Evolutionary conservation across 768 basidiomycete species (phyloP).

Genomic region (Rhizopogon salebrosus): DNA sequence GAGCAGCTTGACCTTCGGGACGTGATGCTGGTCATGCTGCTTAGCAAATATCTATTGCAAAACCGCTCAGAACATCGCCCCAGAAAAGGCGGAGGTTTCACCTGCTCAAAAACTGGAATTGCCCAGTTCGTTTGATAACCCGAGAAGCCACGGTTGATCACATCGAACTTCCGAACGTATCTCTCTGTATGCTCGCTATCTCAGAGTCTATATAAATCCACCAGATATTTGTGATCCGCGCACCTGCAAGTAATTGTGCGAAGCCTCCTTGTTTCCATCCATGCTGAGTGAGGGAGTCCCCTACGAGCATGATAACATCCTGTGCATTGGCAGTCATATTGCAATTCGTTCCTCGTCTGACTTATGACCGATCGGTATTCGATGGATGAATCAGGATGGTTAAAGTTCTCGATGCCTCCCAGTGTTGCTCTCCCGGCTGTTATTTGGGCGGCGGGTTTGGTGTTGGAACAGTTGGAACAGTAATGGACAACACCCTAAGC

Average conservation of each 20-base stretch:
- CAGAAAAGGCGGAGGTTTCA: slow-evolving; percentile 14
- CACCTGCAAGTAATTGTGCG: slow-evolving; percentile 54
- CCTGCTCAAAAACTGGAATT: slow-evolving; percentile 74
- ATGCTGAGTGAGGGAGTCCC: slow-evolving; percentile 77
- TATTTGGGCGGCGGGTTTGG: background rate
- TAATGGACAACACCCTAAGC: slow-evolving; percentile 3
- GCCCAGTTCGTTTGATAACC: slow-evolving; percentile 90
- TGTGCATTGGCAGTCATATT: slow-evolving; percentile 54
- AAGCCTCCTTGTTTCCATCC: slow-evolving; percentile 60
- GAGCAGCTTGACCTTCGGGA: slow-evolving; percentile 62
- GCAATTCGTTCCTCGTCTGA: no score
- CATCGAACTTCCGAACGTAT: slow-evolving; percentile 78
- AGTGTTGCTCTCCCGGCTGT: background rate
- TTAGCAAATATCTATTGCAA: slow-evolving; percentile 51
- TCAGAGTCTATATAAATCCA: background rate
- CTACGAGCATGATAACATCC: slow-evolving; percentile 70
- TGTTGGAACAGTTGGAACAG: background rate
- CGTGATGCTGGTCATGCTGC: slow-evolving; percentile 36
- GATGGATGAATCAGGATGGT: background rate
- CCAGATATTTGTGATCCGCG: background rate
- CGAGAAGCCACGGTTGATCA: slow-evolving; percentile 77
- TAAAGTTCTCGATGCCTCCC: background rate
- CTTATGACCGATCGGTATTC: background rate
- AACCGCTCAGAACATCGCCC: background rate
- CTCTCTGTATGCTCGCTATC: slow-evolving; percentile 40